These are phyloP conservation scores for Rhodotorula mucilaginosa DNA, from an alignment of 1,284 basidiomycete species.

Conservation along the genomic window DNA sequence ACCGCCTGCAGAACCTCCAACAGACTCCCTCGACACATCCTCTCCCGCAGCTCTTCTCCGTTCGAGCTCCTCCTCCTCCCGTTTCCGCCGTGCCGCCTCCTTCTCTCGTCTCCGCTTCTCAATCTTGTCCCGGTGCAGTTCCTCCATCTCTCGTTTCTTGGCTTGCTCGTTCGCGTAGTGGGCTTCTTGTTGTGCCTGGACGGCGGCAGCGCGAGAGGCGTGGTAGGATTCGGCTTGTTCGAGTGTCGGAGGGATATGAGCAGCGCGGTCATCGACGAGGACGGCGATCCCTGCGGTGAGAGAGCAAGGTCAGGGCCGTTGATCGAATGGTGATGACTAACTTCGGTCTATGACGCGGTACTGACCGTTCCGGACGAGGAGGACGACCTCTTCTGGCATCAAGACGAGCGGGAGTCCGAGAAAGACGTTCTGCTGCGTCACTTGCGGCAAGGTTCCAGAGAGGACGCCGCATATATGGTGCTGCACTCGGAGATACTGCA, in stretches of 20 bases:
- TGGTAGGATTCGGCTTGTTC: conserved; percentile 41
- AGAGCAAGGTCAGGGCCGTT: not conserved
- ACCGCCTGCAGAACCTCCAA: conserved; percentile 1
- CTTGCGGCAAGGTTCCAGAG: conserved; percentile 85
- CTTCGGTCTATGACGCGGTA: too few species aligned
- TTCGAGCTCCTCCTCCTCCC: conserved; percentile 48
- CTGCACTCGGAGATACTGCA: conserved; percentile 69
- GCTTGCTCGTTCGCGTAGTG: conserved; percentile 51
- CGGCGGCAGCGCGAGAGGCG: conserved; percentile 52
- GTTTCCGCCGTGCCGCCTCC: conserved; percentile 49
- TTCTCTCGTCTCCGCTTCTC: conserved; percentile 57
- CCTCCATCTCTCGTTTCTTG: conserved; percentile 49
- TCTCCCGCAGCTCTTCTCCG: conserved; percentile 14
- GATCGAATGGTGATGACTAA: too few species aligned
- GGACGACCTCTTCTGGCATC: conserved; percentile 86
- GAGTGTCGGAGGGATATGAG: conserved; percentile 61
- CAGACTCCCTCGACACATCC: conserved; percentile 48
- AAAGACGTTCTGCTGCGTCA: conserved; percentile 96
- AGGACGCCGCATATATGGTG: conserved; percentile 82
- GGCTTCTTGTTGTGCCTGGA: conserved; percentile 56
- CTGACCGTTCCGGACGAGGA: conserved; percentile 75
- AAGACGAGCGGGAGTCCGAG: conserved; percentile 84
- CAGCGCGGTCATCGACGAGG: conserved; percentile 68
- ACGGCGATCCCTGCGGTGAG: conserved; percentile 64
- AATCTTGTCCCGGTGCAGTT: conserved; percentile 49